Evolutionary conservation across 2,329 filamentous ascomycete genomes (phyloP), one percentile per base, ranked within the genome.

Genomic region (Fusarium albidum): DNA sequence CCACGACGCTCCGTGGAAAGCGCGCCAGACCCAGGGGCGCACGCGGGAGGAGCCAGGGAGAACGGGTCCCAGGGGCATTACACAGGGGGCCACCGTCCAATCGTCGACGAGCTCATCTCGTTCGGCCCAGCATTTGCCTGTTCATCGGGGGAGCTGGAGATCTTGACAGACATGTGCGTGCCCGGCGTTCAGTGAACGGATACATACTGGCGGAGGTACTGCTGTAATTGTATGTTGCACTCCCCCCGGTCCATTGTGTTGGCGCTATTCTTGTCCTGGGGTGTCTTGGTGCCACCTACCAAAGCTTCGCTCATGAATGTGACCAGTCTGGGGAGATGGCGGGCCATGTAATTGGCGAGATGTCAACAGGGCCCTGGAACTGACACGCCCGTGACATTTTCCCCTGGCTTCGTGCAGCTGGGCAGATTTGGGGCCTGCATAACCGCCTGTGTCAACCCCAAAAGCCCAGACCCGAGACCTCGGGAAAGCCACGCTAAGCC

Each of bases 381-480:
- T 55, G 46, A 33, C 14, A 31, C 21, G 47, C 28, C 51, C 49
- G 39, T 29, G 13, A 3, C 25, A 39, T 50, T 44, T 44, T 44
- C 54, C 54, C 57, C 58, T 61, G 57, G 49, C 49, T 57, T 15
- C 31, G 15, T 12, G 21, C 29, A 18, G 13, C 44, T 48, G 47
- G 41, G 42, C 58, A 39, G 37, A 37, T 46, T 34, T 29, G 42
- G 47, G 58, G 44, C 58, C 58, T 62, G 58, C 58, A 61, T 61
- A 49, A 49, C 53, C 25, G 29, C 29, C 29, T n/a, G 53, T 43
- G 42, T 47, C 44, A 47, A 47, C 27, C 46, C 45, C 45, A 31
- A 44, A 38, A 40, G 41, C 40, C 53, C 53, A 58, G 53, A 41
- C 42, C 58, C 49, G 57, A 58, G 40, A 55, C 58, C 37, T 47